These are phyloP conservation scores for Quercus mongolica DNA, from an alignment of 306 rosid genomes.

Conservation along the genomic window DNA sequence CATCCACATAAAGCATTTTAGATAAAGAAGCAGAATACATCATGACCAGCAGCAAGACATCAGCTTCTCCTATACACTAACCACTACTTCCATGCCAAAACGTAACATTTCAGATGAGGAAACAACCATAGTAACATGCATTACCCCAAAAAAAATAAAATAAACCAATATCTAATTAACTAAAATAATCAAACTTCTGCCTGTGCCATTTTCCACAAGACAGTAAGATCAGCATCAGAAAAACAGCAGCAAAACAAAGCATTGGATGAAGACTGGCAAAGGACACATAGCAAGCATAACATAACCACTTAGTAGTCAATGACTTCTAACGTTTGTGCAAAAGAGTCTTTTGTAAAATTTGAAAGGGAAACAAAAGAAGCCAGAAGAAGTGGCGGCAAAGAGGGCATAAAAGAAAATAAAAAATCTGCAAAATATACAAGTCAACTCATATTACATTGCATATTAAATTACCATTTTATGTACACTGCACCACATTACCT, in stretches of 20 bases:
- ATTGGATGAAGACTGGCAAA: not conserved
- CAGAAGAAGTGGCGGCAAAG: too few relatives aligned
- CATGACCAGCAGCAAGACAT: not conserved
- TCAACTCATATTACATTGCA: not conserved
- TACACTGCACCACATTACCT: slow-evolving; percentile 47
- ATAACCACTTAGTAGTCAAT: not conserved
- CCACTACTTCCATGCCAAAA: not conserved
- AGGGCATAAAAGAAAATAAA: not conserved
- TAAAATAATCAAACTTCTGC: not conserved
- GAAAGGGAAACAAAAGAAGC: not conserved
- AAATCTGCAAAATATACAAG: not conserved
- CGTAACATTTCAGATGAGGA: not conserved
- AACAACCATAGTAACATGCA: not conserved
- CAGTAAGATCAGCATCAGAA: not conserved
- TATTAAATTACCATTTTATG: not conserved
- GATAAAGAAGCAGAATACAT: not conserved
- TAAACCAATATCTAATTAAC: not conserved
- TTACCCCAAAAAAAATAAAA: not conserved
- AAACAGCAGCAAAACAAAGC: not conserved
- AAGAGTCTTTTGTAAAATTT: not conserved
- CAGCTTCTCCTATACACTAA: not conserved
- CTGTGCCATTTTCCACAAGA: not conserved
- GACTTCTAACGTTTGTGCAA: not conserved
- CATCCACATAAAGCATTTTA: not conserved
- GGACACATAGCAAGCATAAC: not conserved